Conservation (phyloP, 2,329 filamentous ascomycete genomes). For the Dryadomyces quercus-mongolicae region DNA sequence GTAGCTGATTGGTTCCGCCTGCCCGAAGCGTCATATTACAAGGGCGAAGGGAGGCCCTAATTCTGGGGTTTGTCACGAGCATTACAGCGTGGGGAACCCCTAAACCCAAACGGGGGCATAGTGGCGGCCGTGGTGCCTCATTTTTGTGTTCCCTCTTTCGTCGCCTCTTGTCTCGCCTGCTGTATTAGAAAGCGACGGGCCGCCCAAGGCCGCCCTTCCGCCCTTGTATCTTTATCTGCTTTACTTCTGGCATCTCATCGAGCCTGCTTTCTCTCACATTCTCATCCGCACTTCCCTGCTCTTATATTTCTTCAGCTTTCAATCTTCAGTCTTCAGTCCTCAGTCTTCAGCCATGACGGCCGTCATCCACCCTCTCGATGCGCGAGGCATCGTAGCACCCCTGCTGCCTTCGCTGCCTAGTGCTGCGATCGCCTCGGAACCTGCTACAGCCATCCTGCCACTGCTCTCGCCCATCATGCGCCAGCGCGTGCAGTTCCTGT, state of each 20-base stretch:
- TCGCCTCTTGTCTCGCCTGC: neutral
- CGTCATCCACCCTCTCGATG: slow-evolving; percentile 30
- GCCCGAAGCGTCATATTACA: slow-evolving; percentile 13
- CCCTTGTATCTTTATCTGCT: neutral
- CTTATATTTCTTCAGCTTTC: neutral
- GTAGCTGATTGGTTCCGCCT: slow-evolving; percentile 17
- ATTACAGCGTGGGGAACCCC: neutral
- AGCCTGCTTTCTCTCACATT: neutral
- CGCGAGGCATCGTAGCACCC: slow-evolving; percentile 37
- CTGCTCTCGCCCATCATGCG: slow-evolving; percentile 54
- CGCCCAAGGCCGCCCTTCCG: too few relatives aligned
- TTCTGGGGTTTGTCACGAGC: neutral
- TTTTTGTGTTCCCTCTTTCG: neutral
- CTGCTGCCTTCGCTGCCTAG: slow-evolving; percentile 48
- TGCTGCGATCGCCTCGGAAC: slow-evolving; percentile 44
- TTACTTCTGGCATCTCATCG: neutral
- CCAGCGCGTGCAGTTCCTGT: slow-evolving; percentile 54
- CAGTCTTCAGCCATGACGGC: slow-evolving; percentile 8
- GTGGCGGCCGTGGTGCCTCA: neutral
- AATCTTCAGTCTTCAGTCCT: neutral
- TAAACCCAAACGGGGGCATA: neutral
- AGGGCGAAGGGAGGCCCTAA: slow-evolving; percentile 4
- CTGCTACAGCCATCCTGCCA: slow-evolving; percentile 43
- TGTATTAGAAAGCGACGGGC: too few relatives aligned
- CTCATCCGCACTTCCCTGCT: neutral